Base-by-base conservation (phyloP, 345 rosid genomes). In the Garcia nutans region DNA sequence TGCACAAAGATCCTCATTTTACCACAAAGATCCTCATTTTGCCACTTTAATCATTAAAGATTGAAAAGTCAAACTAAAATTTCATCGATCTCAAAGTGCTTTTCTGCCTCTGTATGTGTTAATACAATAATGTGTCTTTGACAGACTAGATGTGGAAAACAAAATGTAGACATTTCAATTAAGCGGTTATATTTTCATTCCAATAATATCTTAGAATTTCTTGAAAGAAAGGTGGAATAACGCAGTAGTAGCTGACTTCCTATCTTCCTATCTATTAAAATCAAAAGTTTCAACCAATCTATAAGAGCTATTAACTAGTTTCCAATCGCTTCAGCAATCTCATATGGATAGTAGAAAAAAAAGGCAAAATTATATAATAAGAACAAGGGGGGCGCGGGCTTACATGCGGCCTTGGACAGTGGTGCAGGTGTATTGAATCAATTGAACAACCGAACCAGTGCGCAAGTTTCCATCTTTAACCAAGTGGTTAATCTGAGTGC, bases 361-460 rank as follows among this genome's bases (percentile, higher is more conserved):
- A 20, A 57, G 4, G 23, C 59, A 20, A 3, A 66, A 24, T 6
- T 6, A 67, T 15, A 70, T 19, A 28, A n/a, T 6, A 50, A 28
- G 20, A 47, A 45, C n/a, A 3, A 33, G 1, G 37, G 59, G 17
- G 22, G 26, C 20, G 56, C 10, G 24, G 11, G 37, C 78, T 74
- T 77, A 94, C 98, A 86, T 85, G 77, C 94, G 90, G n/a, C 68
- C 50, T 77, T 91, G 97, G 77, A 94, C 78, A 63, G 81, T 71
- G 65, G 87, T 87, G 63, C 96, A 89, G 68, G 88, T 81, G 76
- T 82, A 94, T 23, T 85, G 82, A 33, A 83, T 83, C 81, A 92
- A 72, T 76, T 77, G 85, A 52, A 94, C 62, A 28, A 94, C 28
- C 49, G 97, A 89, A 1, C 97, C 96, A 9, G 83, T n/a, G 78